phyloP scores from a whole-genome alignment of 495 filamentous ascomycete genomes.

The Neurospora sp. region DNA sequence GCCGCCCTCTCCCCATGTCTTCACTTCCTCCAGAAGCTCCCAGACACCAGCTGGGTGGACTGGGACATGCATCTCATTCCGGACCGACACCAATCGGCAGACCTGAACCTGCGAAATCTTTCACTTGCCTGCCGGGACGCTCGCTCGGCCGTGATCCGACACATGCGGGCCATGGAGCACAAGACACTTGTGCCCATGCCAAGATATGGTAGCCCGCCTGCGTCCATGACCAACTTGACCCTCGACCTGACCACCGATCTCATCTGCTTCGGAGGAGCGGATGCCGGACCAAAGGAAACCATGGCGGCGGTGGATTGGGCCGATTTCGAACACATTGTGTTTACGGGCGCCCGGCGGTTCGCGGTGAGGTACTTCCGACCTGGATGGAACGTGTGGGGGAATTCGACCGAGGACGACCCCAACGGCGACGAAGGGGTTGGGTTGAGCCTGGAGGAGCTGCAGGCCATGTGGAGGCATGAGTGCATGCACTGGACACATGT shows the following conservation, averaged over 20 bases:
- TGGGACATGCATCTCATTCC: constrained; percentile 14
- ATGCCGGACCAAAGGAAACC: not conserved
- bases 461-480: not conserved
- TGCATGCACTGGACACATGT: not conserved
- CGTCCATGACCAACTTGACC: not conserved
- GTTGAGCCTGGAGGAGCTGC: not conserved
- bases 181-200: constrained; percentile 9
- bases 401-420: not conserved
- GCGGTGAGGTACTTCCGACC: constrained; percentile 10
- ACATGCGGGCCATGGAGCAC: not conserved
- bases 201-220: constrained; percentile 8
- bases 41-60: constrained; percentile 34
- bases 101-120: constrained; percentile 14
- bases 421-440: not conserved
- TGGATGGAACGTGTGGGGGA: constrained; percentile 4
- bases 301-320: constrained; percentile 4
- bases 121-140: constrained; percentile 1
- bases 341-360: constrained; percentile 6
- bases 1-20: constrained; percentile 9
- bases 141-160: not conserved
- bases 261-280: constrained; percentile 8
- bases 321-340: constrained; percentile 12
- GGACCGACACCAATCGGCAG: constrained; percentile 27
- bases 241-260: constrained; percentile 13
- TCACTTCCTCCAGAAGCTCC: constrained; percentile 31